Base-by-base conservation (phyloP, 192 early-diverging fungal species). In the Gigaspora rosea region DNA sequence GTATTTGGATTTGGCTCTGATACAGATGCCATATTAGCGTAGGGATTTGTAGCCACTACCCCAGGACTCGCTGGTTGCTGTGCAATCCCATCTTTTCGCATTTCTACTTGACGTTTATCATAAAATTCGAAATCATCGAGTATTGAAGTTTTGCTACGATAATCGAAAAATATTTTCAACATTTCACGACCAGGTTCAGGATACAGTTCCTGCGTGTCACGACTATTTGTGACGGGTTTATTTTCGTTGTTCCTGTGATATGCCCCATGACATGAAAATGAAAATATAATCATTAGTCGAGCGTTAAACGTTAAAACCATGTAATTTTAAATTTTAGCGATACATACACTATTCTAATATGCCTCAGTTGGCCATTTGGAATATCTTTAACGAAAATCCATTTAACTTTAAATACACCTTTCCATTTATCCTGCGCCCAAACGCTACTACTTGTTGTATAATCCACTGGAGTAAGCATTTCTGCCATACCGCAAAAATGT, bases 341-440 rank as follows among this genome's bases (percentile, higher is more conserved):
- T 67, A 76, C 75, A 47, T 52, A 76, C 75, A 76, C 75, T 27
- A 76, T 64, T 68, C 75, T 32, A 68, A 83, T 82, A 54, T 88
- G 86, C 59, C 84, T 82, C 46, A 89, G 64, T 22, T 76, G 78
- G 2, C 46, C 62, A 69, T 89, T 88, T 20, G 88, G 82, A n/a
- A 89, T 76, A 71, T 89, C 88, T 84, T 86, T 86, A 20, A 88
- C 81, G 73, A 83, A 86, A 36, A 88, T 76, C 88, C 88, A 89
- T 63, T 76, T 48, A 27, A 89, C 83, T 11, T 78, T 73, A 62
- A 89, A 89, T 5, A 82, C 75, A 27, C 88, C 88, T 47, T 87
- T 87, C 83, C 84, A 89, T 77, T 82, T 81, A 54, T 80, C 84
- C 47, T 85, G 74, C 8, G 68, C 78, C 79, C 85, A 88, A 27